Evolutionary conservation across 345 rosid species (phyloP), one percentile per base, ranked within the genome.

Genomic region (Populus deltoides): DNA sequence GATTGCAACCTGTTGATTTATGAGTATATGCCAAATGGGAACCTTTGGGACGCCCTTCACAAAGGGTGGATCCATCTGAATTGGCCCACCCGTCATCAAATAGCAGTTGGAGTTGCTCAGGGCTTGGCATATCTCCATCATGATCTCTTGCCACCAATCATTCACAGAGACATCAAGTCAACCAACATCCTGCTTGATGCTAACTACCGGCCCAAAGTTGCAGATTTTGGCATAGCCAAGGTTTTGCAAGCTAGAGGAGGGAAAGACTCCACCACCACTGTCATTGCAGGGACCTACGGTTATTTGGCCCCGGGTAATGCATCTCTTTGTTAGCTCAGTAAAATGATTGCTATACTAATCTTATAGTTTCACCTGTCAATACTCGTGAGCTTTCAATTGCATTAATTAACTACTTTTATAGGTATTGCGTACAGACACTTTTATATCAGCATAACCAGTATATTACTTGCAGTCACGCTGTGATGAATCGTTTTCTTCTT

Each of bases 141-240:
- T 78, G 98, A 92, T 85, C 90, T 93, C 55, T 72, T 86, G 43
- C 85, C 83, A 1, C 90, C 98, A 8, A 91, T 95, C 66, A 90
- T 95, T 78, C 99, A 95, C 84, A 85, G 99, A 72, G 99, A 95
- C 83, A 91, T 95, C 82, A 95, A 95, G 83, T 88, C 99, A 0
- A 90, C 98, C 80, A 95, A 95, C 82, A 87, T 95, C 81, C 82
- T 95, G 33, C 82, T 95, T 2, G 98, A 95, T 77, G 81, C 86
- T 35, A 86, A 92, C 72, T 90, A 84, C 83, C 91, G 87, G 86
- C 93, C 99, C 31, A 93, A 93, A 80, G 92, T 95, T 65, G 99
- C 99, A 47, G 98, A 95, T 77, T 95, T 95, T 36, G 99, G 98
- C 73, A 87, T 93, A 75, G 99, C 99, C 87, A 95, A 95, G 85